Evolutionary conservation across 176 grass and related monocot species (phyloP).

Genomic region (Aegilops tauschii): DNA sequence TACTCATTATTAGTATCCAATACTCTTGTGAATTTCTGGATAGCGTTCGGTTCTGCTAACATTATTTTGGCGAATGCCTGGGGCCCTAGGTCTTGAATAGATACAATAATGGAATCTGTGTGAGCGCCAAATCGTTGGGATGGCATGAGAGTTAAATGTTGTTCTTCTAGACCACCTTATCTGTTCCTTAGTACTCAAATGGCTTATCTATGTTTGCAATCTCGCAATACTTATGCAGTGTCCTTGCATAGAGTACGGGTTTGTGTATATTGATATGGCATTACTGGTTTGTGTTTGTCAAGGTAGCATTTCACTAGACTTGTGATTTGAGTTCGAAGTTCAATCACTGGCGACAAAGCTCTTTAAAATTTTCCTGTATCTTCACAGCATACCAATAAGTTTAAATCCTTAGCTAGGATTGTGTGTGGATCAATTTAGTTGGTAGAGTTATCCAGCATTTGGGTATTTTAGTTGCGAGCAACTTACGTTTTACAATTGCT

Average conservation of each 20-base stretch:
- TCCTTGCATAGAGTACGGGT: neutral
- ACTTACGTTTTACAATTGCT: neutral
- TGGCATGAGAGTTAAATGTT: neutral
- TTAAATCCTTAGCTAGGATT: neutral
- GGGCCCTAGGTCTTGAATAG: neutral
- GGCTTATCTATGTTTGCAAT: conserved; percentile 10
- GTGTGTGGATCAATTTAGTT: neutral
- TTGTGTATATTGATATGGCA: neutral
- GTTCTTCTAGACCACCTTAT: neutral
- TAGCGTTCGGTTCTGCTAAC: neutral
- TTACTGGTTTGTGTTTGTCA: neutral
- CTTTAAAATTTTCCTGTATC: neutral
- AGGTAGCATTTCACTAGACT: neutral
- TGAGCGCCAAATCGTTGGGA: neutral
- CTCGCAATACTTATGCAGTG: neutral
- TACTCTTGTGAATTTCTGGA: conserved; percentile 8
- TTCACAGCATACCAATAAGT: neutral
- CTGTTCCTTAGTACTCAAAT: neutral
- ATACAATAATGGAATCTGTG: neutral
- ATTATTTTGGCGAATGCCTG: neutral
- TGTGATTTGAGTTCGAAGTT: neutral
- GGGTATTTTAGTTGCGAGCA: neutral
- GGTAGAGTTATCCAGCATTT: neutral
- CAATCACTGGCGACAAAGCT: neutral
- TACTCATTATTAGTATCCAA: neutral